Evolutionary conservation across 2,329 filamentous ascomycete species (phyloP), one percentile per base, ranked within the genome.

Genomic region (Colletotrichum sp.): DNA sequence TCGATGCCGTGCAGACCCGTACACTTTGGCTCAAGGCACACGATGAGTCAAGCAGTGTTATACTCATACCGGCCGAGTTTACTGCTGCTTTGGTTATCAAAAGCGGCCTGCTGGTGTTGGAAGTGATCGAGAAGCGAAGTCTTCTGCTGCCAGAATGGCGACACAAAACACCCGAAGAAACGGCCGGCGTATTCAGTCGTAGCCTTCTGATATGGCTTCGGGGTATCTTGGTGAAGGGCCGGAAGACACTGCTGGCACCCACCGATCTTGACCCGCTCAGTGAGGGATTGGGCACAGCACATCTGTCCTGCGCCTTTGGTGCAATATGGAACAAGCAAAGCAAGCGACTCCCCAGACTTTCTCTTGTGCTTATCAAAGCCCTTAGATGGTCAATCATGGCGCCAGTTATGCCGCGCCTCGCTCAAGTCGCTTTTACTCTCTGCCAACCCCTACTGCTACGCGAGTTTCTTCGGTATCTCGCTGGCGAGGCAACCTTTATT

Each of bases 391-490:
- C 60, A 36, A 12, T 38, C 4, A 4, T 86, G 4, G 75, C 83
- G 0, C 85, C 85, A 0, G 73, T 87, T 1, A 79, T 83, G 26
- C 82, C 83, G 12, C 78, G 84, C 4, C 55, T 85, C 8, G 78
- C 77, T 10, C 60, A 80, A 8, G 71, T 72, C 3, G 84, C 77
- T 2, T 85, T 87, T 72, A 82, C 73, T 3, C 85, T 86, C 74
- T 79, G 81, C 13, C 86, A 87, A 71, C 85, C 86, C 0, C 83
- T 87, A 34, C 79, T 87, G 26, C 80, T 87, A 43, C 66, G 78
- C 28, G 78, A 78, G 2, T 74, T 84, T 0, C 74, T 86, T 4
- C 65, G 78, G 10, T 82, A 80, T 60, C 77, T 86, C 4, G 73
- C 78, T 3, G 60, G 60, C 12, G 32, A 63, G 5, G 18, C 32